phyloP scores from a whole-genome alignment of 176 grass and related monocot species.

The Oryza glaberrima region DNA sequence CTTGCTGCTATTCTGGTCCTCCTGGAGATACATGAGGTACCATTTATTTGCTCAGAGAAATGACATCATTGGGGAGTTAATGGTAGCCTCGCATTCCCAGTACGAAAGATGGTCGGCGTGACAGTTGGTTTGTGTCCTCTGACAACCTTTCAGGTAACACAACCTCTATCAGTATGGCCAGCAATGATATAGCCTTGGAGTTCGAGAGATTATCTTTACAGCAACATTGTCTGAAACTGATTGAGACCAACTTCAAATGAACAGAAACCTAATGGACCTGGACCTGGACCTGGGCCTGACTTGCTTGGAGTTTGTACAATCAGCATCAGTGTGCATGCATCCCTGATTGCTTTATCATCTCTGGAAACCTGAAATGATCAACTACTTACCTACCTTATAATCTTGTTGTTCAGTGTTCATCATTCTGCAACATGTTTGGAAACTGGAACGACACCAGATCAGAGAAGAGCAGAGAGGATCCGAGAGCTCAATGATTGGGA shows the following conservation, averaged over 20 bases:
- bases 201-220: conserved; percentile 4
- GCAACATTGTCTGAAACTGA: neutral
- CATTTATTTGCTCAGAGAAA: conserved; percentile 29
- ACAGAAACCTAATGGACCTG: neutral
- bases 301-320: conserved; percentile 3
- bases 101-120: conserved; percentile 40
- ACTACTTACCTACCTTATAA: neutral
- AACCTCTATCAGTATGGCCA: neutral
- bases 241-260: neutral
- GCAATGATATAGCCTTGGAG: conserved; percentile 20
- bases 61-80: conserved; percentile 10
- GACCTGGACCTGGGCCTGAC: neutral
- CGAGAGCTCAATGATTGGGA: conserved; percentile 17
- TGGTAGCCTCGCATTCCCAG: conserved; percentile 31
- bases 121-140: conserved; percentile 18
- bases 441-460: conserved; percentile 17
- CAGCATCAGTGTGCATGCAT: neutral
- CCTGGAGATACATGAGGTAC: neutral
- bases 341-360: neutral
- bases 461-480: conserved; percentile 22
- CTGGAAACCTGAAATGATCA: neutral
- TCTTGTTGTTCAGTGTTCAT: conserved; percentile 22
- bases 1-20: conserved; percentile 8
- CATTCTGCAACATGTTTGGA: conserved; percentile 3
- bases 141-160: conserved; percentile 17